Percentiles rank a stretch among this genome's conserved stretches.
phyloP scores from a whole-genome alignment of 805 yeast species.

The Candida coquimbonensis region DNA sequence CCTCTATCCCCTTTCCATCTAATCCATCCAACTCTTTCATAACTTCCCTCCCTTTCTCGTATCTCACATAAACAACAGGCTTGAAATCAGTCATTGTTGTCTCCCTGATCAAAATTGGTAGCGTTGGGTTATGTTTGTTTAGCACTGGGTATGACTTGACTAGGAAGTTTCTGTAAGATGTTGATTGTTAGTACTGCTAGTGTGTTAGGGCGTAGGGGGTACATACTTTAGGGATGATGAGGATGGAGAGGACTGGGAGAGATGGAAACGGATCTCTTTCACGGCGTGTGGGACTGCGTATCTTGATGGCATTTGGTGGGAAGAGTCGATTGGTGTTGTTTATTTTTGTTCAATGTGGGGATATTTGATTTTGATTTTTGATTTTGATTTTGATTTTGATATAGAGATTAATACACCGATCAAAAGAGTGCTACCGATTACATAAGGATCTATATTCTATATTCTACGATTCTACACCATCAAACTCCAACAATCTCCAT shows the following conservation, averaged over 20 bases:
- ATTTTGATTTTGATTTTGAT: too few species aligned
- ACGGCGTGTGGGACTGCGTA: slow-evolving; percentile 41
- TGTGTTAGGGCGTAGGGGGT: too few species aligned
- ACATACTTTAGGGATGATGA: slow-evolving; percentile 53
- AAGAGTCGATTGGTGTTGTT: too few species aligned
- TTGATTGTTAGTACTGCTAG: too few species aligned
- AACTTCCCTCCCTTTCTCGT: slow-evolving; percentile 35
- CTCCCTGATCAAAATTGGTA: slow-evolving; percentile 77
- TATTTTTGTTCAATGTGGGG: too few species aligned
- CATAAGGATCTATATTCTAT: too few species aligned
- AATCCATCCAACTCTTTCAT: slow-evolving; percentile 32
- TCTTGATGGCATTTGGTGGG: slow-evolving; percentile 12
- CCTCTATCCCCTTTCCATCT: slow-evolving; percentile 18
- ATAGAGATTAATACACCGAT: too few species aligned
- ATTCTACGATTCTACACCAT: too few species aligned
- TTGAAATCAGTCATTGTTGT: slow-evolving; percentile 39
- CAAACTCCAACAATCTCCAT: too few species aligned
- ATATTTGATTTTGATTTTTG: too few species aligned
- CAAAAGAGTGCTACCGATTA: too few species aligned
- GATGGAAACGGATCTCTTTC: slow-evolving; percentile 75
- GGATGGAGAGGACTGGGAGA: slow-evolving; percentile 73
- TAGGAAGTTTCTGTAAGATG: slow-evolving; percentile 43
- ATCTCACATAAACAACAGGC: slow-evolving; percentile 71
- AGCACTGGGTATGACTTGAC: slow-evolving; percentile 58
- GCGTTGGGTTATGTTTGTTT: slow-evolving; percentile 51